These are phyloP conservation scores for Entomortierella chlamydospora DNA, from an alignment of 192 early-diverging fungal species.

Conservation along the genomic window DNA sequence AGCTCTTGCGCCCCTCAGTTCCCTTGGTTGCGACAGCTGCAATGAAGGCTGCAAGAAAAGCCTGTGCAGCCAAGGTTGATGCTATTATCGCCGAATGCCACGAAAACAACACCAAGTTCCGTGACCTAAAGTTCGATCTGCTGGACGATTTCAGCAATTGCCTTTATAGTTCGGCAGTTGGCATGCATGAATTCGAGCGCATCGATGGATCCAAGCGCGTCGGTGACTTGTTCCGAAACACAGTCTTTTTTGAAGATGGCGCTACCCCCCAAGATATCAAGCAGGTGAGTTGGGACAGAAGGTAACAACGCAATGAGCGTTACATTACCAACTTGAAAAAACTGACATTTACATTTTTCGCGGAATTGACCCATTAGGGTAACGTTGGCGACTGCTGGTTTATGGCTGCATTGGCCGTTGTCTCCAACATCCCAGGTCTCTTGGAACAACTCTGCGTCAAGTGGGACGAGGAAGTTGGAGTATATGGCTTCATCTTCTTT, in stretches of 20 bases:
- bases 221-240: constrained; percentile 54
- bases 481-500: constrained; percentile 67
- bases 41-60: constrained; percentile 9
- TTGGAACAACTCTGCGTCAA: constrained; percentile 58
- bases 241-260: constrained; percentile 56
- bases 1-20: constrained; percentile 4
- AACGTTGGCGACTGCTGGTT: constrained; percentile 61
- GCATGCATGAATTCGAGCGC: too few relatives aligned
- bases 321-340: too few relatives aligned
- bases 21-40: constrained; percentile 19
- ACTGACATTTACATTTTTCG: too few relatives aligned
- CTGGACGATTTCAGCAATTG: constrained; percentile 3
- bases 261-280: constrained; percentile 27
- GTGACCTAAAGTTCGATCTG: constrained; percentile 24
- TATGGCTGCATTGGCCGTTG: constrained; percentile 55
- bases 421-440: constrained; percentile 53
- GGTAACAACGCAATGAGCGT: too few relatives aligned
- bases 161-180: constrained; percentile 6
- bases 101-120: constrained; percentile 17
- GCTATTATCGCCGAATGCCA: constrained; percentile 23
- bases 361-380: constrained; percentile 52
- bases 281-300: constrained; percentile 16
- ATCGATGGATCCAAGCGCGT: constrained; percentile 42
- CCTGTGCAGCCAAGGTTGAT: constrained; percentile 29
- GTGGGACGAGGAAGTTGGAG: constrained; percentile 62